phyloP scores from a whole-genome alignment of 805 yeast genomes.

The Candida ulmi region DNA sequence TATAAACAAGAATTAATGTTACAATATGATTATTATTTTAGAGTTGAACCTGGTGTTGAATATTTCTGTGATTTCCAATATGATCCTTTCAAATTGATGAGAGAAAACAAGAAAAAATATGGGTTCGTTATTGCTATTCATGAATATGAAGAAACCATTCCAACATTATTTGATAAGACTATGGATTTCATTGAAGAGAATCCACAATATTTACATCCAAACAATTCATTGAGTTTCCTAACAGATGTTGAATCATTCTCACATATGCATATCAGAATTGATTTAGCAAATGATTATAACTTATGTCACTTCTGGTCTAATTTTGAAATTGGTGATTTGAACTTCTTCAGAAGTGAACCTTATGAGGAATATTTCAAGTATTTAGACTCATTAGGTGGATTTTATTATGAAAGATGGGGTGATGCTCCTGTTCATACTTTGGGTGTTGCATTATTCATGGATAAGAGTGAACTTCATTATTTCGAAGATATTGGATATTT shows the following conservation, averaged over 20 bases:
- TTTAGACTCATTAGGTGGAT: constrained; percentile 67
- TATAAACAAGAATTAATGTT: constrained; percentile 68
- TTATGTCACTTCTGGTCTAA: constrained; percentile 87
- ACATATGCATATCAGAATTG: constrained; percentile 26
- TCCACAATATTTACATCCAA: constrained; percentile 58
- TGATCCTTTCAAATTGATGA: constrained; percentile 82
- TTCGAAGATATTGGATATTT: constrained; percentile 79
- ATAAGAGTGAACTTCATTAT: constrained; percentile 59
- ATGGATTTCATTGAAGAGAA: constrained; percentile 54
- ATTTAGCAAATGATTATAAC: constrained; percentile 51
- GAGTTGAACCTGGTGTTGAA: constrained; percentile 91
- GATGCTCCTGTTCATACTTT: constrained; percentile 89
- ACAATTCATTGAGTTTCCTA: constrained; percentile 53
- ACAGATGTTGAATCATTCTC: constrained; percentile 43
- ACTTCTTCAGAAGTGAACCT: constrained; percentile 62
- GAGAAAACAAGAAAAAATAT: constrained; percentile 70
- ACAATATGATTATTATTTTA: constrained; percentile 84
- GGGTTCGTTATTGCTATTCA: constrained; percentile 82
- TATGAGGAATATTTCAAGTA: constrained; percentile 57
- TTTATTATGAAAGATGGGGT: constrained; percentile 90
- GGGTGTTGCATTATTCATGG: constrained; percentile 55
- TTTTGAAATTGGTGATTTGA: constrained; percentile 70
- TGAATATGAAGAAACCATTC: constrained; percentile 81
- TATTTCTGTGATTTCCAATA: constrained; percentile 82
- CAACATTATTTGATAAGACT: constrained; percentile 73